Evolutionary conservation across 306 rosid genomes (phyloP).

Genomic region (Trichosanthes cucumerina): DNA sequence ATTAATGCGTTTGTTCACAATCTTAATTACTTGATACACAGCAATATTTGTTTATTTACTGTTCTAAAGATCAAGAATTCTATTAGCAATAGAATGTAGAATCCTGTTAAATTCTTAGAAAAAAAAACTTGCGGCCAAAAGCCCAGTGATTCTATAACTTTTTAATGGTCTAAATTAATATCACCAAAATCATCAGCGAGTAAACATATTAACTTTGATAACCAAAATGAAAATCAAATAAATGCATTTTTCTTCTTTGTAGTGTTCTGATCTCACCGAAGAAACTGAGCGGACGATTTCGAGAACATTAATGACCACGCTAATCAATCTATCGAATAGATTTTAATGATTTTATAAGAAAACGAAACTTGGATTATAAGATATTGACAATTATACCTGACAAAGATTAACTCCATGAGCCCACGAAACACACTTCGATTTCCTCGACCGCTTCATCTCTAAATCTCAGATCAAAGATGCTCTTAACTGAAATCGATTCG

Average conservation of each 20-base stretch:
- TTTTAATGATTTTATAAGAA: not conserved
- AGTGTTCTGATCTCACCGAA: not conserved
- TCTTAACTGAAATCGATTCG: not conserved
- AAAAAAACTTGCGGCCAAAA: not conserved
- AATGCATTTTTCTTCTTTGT: not conserved
- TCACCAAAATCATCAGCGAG: not conserved
- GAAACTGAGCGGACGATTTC: not conserved
- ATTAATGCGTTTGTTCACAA: not conserved
- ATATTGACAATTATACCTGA: slow-evolving; percentile 54
- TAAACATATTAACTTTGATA: not conserved
- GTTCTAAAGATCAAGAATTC: not conserved
- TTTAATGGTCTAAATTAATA: not conserved
- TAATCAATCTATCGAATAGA: not conserved
- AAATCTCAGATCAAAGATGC: slow-evolving; percentile 31
- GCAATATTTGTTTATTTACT: not conserved
- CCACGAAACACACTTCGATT: slow-evolving; percentile 56
- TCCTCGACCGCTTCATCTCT: slow-evolving; percentile 67
- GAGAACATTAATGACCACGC: not conserved
- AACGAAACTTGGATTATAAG: slow-evolving; percentile 19
- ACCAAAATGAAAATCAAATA: not conserved
- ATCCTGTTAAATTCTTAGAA: not conserved
- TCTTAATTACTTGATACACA: not conserved
- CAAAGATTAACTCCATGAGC: slow-evolving; percentile 47
- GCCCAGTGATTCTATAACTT: not conserved
- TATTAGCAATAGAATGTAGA: too few species aligned